Conservation (phyloP, 2,329 filamentous ascomycete genomes). For the Neophaeococcomyces mojaviensis region DNA sequence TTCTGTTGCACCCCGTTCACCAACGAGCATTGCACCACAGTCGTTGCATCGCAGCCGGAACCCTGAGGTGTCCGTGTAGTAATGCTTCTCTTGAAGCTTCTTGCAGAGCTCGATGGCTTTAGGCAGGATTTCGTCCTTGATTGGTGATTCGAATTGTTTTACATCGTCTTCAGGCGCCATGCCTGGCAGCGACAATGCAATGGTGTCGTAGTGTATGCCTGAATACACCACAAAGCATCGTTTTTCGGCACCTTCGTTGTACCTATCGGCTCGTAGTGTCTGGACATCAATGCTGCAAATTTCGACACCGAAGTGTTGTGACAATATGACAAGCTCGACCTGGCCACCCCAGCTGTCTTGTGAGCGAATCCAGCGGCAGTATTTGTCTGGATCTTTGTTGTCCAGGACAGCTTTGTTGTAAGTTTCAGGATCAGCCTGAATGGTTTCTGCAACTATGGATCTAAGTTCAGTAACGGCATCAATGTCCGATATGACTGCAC, state of each 20-base stretch:
- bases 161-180: slow-evolving; percentile 67
- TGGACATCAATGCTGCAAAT: slow-evolving; percentile 79
- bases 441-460: slow-evolving; percentile 68
- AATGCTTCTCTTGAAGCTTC: slow-evolving; percentile 64
- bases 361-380: slow-evolving; percentile 73
- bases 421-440: slow-evolving; percentile 62
- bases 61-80: slow-evolving; percentile 79
- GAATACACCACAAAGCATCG: slow-evolving; percentile 74
- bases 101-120: slow-evolving; percentile 58
- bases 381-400: slow-evolving; percentile 57
- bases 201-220: slow-evolving; percentile 87
- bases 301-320: slow-evolving; percentile 76
- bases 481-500: slow-evolving; percentile 62
- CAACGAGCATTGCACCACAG: slow-evolving; percentile 37
- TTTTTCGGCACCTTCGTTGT: slow-evolving; percentile 64
- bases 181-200: slow-evolving; percentile 63
- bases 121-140: slow-evolving; percentile 45
- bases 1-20: slow-evolving; percentile 40
- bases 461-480: slow-evolving; percentile 66
- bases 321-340: slow-evolving; percentile 81
- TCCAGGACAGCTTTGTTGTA: slow-evolving; percentile 75
- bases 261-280: slow-evolving; percentile 59
- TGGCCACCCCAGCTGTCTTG: slow-evolving; percentile 83
- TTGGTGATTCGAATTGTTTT: slow-evolving; percentile 54
- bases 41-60: slow-evolving; percentile 72